Evolutionary conservation across 768 basidiomycete species (phyloP).

Genomic region (Naganishia antarctica): DNA sequence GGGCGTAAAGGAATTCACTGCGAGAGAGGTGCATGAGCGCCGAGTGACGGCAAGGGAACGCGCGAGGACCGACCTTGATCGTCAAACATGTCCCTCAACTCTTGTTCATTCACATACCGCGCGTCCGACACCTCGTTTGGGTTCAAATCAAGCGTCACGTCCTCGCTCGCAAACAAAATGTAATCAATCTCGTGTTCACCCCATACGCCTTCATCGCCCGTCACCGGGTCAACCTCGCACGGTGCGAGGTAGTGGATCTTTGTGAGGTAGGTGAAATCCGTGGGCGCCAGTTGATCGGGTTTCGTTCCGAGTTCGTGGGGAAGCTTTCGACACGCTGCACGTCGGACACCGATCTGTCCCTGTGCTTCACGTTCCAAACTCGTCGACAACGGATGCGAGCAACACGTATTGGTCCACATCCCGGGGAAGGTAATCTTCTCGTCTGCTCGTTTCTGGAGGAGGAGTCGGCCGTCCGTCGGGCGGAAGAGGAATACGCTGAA

Average conservation of each 20-base stretch:
- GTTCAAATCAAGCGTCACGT: slow-evolving; percentile 77
- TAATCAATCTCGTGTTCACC: slow-evolving; percentile 99
- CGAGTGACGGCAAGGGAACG: slow-evolving; percentile 14
- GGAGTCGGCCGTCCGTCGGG: slow-evolving; percentile 83
- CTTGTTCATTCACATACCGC: slow-evolving; percentile 84
- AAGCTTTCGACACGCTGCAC: slow-evolving; percentile 91
- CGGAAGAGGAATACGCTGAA: slow-evolving; percentile 97
- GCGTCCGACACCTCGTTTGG: slow-evolving; percentile 83
- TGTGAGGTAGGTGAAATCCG: slow-evolving; percentile 86
- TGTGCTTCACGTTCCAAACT: slow-evolving; percentile 77
- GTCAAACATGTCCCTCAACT: slow-evolving; percentile 81
- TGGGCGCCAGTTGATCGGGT: slow-evolving; percentile 68
- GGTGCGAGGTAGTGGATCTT: slow-evolving; percentile 97
- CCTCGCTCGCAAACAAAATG: slow-evolving; percentile 85
- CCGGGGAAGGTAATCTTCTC: slow-evolving; percentile 99
- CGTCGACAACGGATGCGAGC: slow-evolving; percentile 76
- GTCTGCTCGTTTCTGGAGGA: slow-evolving; percentile 90
- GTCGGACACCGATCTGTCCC: slow-evolving; percentile 66
- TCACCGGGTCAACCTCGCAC: slow-evolving; percentile 52
- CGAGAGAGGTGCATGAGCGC: not conserved
- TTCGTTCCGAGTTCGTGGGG: slow-evolving; percentile 96
- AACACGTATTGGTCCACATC: slow-evolving; percentile 99
- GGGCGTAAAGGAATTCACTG: slow-evolving; percentile 87
- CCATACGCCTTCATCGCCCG: slow-evolving; percentile 62
- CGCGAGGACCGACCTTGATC: slow-evolving; percentile 11